Conservation (phyloP, 2,329 filamentous ascomycete species). For the Cordyceps farinosa region DNA sequence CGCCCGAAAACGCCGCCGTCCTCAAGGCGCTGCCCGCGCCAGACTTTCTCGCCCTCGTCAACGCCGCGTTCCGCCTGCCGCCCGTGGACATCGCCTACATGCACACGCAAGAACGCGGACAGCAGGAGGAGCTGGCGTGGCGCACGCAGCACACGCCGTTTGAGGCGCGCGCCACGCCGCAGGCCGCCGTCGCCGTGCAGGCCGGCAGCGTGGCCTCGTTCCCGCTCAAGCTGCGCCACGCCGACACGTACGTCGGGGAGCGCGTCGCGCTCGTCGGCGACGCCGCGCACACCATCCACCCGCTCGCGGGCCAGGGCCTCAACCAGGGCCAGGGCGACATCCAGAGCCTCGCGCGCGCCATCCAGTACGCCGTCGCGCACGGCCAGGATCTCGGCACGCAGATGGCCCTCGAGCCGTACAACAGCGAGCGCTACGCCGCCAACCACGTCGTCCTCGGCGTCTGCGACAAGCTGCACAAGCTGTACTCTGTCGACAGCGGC, state of each 20-base stretch:
- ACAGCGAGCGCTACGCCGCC: slow-evolving; percentile 72
- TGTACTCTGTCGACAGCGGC: slow-evolving; percentile 78
- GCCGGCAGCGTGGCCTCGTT: slow-evolving; percentile 81
- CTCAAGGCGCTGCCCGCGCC: slow-evolving; percentile 70
- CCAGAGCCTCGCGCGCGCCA: slow-evolving; percentile 68
- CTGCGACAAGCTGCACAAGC: slow-evolving; percentile 86
- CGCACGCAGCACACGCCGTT: slow-evolving; percentile 66
- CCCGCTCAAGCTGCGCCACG: slow-evolving; percentile 85
- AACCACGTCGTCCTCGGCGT: slow-evolving; percentile 78
- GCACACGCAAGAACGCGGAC: slow-evolving; percentile 57
- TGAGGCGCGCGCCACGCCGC: slow-evolving; percentile 56
- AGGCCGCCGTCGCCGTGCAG: slow-evolving; percentile 67
- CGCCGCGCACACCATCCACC: slow-evolving; percentile 92
- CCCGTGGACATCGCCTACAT: slow-evolving; percentile 80
- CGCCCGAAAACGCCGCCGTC: slow-evolving; percentile 70
- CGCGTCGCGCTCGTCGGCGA: slow-evolving; percentile 91
- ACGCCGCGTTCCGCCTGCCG: slow-evolving; percentile 83
- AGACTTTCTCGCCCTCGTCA: slow-evolving; percentile 84
- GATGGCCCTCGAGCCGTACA: slow-evolving; percentile 78
- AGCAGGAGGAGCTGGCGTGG: slow-evolving; percentile 81
- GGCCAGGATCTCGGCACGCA: slow-evolving; percentile 83
- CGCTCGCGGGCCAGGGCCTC: slow-evolving; percentile 87
- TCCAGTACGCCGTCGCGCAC: slow-evolving; percentile 72
- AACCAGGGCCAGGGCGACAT: slow-evolving; percentile 93
- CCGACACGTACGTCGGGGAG: slow-evolving; percentile 87